Base-by-base conservation (phyloP, 2,329 filamentous ascomycete genomes). In the Sporothrix phasma region DNA sequence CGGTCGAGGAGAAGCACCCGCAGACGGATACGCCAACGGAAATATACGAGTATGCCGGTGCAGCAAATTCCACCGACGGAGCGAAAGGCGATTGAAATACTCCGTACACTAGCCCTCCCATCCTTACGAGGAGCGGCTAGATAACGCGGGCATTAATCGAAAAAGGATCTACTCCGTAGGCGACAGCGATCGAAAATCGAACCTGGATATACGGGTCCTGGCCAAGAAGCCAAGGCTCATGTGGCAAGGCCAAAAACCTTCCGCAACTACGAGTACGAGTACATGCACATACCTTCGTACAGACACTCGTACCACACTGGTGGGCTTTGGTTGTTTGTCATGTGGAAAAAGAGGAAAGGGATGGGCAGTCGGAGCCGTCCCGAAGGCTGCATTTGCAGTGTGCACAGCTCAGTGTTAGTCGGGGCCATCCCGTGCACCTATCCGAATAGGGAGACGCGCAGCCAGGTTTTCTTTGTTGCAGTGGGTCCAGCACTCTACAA, bases 321-420 rank as follows among this genome's bases (percentile, higher is more conserved):
- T 22, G 15, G 49, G n/a, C n/a, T 10, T 22, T 54, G 31, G n/a
- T 37, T 37, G 3, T 22, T 17, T 54, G n/a, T n/a, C 10, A 13
- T 22, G 49, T 22, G 49, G 46, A 29, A 53, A 22, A 37, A 53
- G 7, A 8, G 46, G 13, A 29, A 49, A 24, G 31, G n/a, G 49
- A 5, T 26, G 5, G 37, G 49, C 29, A 3, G 49, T 31, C 51
- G 51, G 51, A 39, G 19, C 51, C 31, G 17, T 56, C 24, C 51
- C 51, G 51, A 56, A 8, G 19, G n/a, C 19, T 22, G 1, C 13
- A 37, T 34, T 17, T n/a, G 17, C 6, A 11, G 15, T 4, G n/a
- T 15, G 19, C 51, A 19, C n/a, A 56, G 11, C 5, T 22, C 54
- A 43, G 45, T 62, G 46, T 62, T 51, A 62, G 60, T 53, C 60